phyloP scores from a whole-genome alignment of 495 filamentous ascomycete genomes.

The Tuber umbilicatum region DNA sequence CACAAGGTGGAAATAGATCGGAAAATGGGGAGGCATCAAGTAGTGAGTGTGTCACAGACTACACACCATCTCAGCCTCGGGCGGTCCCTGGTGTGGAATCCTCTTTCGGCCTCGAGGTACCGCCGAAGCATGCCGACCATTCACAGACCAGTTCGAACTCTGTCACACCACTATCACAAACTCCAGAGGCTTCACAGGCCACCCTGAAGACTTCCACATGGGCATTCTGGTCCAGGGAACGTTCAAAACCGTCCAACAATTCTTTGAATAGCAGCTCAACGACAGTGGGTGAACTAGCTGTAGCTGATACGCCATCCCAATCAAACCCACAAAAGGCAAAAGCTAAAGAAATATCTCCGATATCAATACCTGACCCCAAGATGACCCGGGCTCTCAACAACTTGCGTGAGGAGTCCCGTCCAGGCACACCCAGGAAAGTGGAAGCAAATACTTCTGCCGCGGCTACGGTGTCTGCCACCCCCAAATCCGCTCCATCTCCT shows the following conservation, averaged over 20 bases:
- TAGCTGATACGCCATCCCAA: constrained; percentile 33
- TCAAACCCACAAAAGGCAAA: constrained; percentile 36
- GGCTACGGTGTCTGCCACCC: constrained; percentile 11
- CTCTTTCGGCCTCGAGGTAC: background rate
- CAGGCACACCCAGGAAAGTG: constrained; percentile 18
- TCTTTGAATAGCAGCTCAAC: constrained; percentile 16
- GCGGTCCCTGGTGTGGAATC: background rate
- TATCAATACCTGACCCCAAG: constrained; percentile 21
- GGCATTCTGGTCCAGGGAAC: constrained; percentile 37
- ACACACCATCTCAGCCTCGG: background rate
- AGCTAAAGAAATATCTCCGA: constrained; percentile 30
- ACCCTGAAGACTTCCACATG: constrained; percentile 21
- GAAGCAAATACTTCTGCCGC: constrained; percentile 17
- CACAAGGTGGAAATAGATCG: constrained; percentile 11
- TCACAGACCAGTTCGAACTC: background rate
- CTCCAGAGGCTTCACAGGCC: background rate
- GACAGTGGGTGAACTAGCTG: constrained; percentile 33
- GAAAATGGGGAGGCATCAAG: background rate
- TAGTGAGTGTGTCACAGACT: background rate
- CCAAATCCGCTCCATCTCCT: constrained; percentile 15
- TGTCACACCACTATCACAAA: background rate
- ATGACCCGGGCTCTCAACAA: constrained; percentile 23
- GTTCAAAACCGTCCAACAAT: constrained; percentile 14
- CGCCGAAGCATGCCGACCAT: background rate
- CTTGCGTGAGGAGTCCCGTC: constrained; percentile 28